Conservation (phyloP, 495 filamentous ascomycete genomes). For the Penicillium steckii region DNA sequence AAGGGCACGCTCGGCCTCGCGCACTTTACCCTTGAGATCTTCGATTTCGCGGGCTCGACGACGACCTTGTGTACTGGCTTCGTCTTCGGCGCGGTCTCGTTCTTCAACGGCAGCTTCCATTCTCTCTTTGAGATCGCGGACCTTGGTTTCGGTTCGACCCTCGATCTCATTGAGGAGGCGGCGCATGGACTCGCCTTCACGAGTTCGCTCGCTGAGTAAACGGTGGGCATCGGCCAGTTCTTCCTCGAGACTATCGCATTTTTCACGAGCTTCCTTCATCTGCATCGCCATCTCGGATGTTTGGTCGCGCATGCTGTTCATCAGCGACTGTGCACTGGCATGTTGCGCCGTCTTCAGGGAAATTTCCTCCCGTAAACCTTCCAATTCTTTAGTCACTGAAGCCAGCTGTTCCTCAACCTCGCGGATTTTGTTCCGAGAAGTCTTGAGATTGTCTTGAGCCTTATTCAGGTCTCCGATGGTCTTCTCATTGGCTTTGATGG, state of each 20-base stretch:
- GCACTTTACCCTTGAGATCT: conserved; percentile 72
- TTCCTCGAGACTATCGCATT: conserved; percentile 87
- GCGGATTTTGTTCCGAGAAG: conserved; percentile 59
- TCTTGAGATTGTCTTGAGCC: conserved; percentile 65
- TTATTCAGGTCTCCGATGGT: conserved; percentile 63
- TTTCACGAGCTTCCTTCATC: conserved; percentile 82
- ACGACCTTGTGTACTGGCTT: conserved; percentile 74
- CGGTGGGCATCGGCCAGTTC: conserved; percentile 86
- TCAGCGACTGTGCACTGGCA: conserved; percentile 75
- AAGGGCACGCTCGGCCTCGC: conserved; percentile 77
- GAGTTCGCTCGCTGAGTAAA: conserved; percentile 85
- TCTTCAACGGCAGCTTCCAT: conserved; percentile 90
- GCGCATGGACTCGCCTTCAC: conserved; percentile 95
- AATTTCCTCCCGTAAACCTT: conserved; percentile 72
- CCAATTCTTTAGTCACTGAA: conserved; percentile 62
- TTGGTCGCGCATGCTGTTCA: conserved; percentile 92
- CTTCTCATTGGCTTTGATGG: conserved; percentile 68
- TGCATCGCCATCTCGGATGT: conserved; percentile 84
- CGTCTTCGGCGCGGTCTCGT: conserved; percentile 88
- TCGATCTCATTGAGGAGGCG: conserved; percentile 85
- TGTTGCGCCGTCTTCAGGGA: conserved; percentile 85
- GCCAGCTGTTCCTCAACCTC: conserved; percentile 70
- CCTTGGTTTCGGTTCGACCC: conserved; percentile 70
- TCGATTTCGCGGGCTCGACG: conserved; percentile 79
- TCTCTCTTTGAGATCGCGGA: conserved; percentile 83